Base-by-base conservation (phyloP, 1,284 basidiomycete species). In the Trichosporon sp. region DNA sequence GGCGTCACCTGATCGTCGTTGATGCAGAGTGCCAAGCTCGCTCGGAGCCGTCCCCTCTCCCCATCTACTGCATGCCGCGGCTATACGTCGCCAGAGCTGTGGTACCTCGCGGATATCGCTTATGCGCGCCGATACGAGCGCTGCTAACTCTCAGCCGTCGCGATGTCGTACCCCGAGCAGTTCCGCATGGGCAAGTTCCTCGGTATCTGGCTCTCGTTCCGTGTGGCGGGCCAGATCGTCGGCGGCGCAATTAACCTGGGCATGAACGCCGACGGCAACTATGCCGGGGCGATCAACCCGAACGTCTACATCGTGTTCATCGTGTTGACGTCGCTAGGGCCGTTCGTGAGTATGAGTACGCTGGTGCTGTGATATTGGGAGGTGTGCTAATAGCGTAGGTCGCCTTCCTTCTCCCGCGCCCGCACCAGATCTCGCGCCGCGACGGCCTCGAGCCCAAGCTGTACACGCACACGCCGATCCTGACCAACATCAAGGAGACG, bases 161-260 rank as follows among this genome's bases (percentile, higher is more conserved):
- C 78, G 59, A 78, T 79, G 37, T 75, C 76, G 0, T 80, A 80
- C 71, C 78, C 80, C 26, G 72, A 71, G 38, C 74, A 77, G 2
- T 74, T 72, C 63, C 74, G 78, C 46, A 69, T 75, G 65, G 80
- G 78, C 16, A 73, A 74, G 43, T 80, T 77, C 72, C 72, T 81
- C 19, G 79, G 78, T 14, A 70, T 77, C 35, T 81, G 80, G 80
- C 72, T 76, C 35, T 74, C 76, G 31, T 77, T 77, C 71, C 79
- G 79, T 51, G 76, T 77, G 11, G 59, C 75, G 21, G 80, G 77
- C 35, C 79, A 78, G n/a, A 77, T 79, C 31, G 75, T 81, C 37
- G 80, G 80, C 65, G 80, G 80, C n/a, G 77, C 79, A 14, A 78
- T 81, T 71, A 78, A 76, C 67, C 72, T 81, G 21, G 80, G 78